A percentile compares a stretch with the other conserved stretches of the same genome.
These are phyloP conservation scores for Yamadazyma oceani DNA, from an alignment of 1,139 yeast genomes.

Conservation along the genomic window DNA sequence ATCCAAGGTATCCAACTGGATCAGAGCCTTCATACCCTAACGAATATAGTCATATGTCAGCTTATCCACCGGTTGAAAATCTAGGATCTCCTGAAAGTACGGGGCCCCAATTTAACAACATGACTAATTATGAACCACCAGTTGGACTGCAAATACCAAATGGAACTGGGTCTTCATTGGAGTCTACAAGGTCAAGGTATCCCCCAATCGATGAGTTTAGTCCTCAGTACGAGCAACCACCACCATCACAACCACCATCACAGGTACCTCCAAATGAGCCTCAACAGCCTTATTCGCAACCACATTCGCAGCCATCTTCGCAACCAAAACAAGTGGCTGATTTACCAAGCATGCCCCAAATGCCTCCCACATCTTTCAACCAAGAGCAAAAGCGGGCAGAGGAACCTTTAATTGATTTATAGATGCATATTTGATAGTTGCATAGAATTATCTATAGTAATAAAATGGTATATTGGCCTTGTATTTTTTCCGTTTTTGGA, in stretches of 20 bases:
- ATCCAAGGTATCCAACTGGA: neutral
- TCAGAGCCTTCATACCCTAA: no score
- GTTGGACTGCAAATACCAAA: constrained; percentile 2
- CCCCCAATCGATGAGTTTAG: constrained; percentile 18
- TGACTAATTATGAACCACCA: neutral
- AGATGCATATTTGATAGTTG: constrained; percentile 3
- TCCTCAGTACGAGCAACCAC: constrained; percentile 5
- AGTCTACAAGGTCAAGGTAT: constrained; percentile 15
- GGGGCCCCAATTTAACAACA: neutral
- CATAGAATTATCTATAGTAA: no score
- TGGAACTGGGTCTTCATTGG: constrained; percentile 13
- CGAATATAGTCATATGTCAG: constrained; percentile 9
- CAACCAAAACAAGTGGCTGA: constrained; percentile 1
- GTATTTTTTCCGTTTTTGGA: no score
- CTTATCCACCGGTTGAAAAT: constrained; percentile 12
- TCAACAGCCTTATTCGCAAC: neutral
- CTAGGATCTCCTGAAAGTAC: neutral
- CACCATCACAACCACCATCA: constrained; percentile 6
- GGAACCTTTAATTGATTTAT: constrained; percentile 41
- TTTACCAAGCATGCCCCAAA: neutral
- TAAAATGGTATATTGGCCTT: no score
- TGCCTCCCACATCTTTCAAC: neutral
- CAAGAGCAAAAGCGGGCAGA: constrained; percentile 16
- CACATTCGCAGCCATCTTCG: constrained; percentile 1
- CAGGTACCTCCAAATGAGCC: neutral